Evolutionary conservation across 2,329 filamentous ascomycete genomes (phyloP), one percentile per base, ranked within the genome.

Genomic region (Pseudogymnoascus sp.): DNA sequence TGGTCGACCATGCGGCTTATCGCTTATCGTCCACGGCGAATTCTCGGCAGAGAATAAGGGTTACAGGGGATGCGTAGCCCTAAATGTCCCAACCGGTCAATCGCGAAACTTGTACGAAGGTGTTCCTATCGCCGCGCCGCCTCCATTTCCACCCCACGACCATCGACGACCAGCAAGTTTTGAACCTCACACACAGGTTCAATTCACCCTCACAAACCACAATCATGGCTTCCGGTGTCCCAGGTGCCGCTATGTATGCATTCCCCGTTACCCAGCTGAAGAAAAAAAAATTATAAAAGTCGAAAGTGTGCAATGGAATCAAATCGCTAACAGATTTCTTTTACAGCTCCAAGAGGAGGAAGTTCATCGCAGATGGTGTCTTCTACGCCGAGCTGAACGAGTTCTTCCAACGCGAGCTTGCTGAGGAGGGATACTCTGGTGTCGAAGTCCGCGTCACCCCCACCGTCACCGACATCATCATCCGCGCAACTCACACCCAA

Each of bases 381-480:
- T 99, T 99, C 91, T 99, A 97, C 83, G 95, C 95, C 85, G 95
- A 99, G 85, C 85, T 99, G 82, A 99, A 99, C 89, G 95, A 99
- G 86, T 99, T 99, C 90, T 99, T 99, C 91, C 95, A 97, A 88
- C 93, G 95, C 82, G 95, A 99, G 85, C 87, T 99, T 79, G 95
- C 95, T 79, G 95, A 99, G 88, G 96, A 99, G 85, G 95, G 95
- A 76, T 99, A 99, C 88, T 99, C 95, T 64, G 95, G 95, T 80
- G 95, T 99, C 80, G 96, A 99, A 86, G 95, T 99, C 84, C 91
- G 96, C 86, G 95, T 99, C 75, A 99, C 95, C 75, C 95, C 95
- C 73, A 99, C 95, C 80, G 95, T 99, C 78, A 99, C 95, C 85
- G 95, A 97, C 83, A 97, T 97, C 88, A 97, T 99, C 88, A 96